Evolutionary conservation across 169 alveolate species (phyloP).

Genomic region (Plasmodium vivax): DNA sequence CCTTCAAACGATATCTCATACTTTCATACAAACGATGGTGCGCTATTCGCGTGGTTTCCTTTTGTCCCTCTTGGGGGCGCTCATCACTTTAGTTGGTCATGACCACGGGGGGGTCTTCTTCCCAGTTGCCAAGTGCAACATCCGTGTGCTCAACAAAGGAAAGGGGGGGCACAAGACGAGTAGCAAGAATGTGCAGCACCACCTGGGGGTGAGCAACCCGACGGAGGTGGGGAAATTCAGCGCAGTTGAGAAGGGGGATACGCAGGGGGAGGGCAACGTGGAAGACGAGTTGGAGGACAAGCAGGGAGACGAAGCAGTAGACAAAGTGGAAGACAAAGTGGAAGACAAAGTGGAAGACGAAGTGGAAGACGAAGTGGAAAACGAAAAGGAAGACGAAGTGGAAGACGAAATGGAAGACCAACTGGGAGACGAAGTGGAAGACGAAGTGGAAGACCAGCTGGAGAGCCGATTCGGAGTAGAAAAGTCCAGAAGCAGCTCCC

Average conservation of each 20-base stretch:
- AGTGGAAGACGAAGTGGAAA: no score
- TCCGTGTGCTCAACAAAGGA: not conserved
- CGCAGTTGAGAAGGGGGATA: not conserved
- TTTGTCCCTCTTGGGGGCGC: not conserved
- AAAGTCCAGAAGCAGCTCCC: not conserved
- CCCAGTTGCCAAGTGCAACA: constrained; percentile 16
- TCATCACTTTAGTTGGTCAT: not conserved
- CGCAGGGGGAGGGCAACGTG: not conserved
- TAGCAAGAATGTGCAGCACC: not conserved
- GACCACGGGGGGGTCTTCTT: not conserved
- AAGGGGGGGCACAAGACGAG: not conserved
- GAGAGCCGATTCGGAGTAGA: not conserved
- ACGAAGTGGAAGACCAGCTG: not conserved
- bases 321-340: not conserved
- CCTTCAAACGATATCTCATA: not conserved
- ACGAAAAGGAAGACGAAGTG: not conserved
- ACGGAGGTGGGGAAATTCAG: not conserved
- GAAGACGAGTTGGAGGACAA: not conserved
- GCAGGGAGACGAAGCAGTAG: not conserved
- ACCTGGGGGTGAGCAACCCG: not conserved
- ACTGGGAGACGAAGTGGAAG: not conserved
- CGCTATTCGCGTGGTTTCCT: constrained; percentile 1
- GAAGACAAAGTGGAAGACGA: not conserved
- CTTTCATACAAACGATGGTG: not conserved
- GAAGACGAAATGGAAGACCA: not conserved